phyloP scores from a whole-genome alignment of 495 filamentous ascomycete species.

The Penicillium robsamsonii region DNA sequence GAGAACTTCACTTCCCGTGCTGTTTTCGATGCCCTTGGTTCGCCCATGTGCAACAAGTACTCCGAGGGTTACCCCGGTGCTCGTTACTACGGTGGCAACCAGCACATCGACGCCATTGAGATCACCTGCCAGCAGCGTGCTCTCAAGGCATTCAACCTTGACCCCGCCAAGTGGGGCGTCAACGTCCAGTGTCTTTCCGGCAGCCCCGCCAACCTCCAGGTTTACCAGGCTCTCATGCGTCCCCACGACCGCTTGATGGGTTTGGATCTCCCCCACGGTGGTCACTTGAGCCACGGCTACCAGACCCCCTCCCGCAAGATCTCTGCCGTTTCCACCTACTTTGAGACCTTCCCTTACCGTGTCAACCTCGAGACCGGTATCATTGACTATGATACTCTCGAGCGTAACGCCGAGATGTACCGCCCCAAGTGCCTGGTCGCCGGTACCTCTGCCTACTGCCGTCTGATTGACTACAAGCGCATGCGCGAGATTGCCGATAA shows the following conservation, averaged over 20 bases:
- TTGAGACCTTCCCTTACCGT: conserved; percentile 91
- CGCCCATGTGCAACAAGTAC: conserved; percentile 99
- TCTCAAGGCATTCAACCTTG: conserved; percentile 85
- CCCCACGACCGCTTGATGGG: conserved; percentile 97
- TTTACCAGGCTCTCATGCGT: conserved; percentile 98
- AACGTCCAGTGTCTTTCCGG: conserved; percentile 96
- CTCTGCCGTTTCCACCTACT: conserved; percentile 90
- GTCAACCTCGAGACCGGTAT: conserved; percentile 89
- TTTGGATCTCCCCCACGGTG: conserved; percentile 94
- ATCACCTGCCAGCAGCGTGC: conserved; percentile 94
- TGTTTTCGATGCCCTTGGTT: conserved; percentile 92
- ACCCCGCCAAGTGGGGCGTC: conserved; percentile 92
- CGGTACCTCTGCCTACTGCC: conserved; percentile 98
- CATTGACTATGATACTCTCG: conserved; percentile 93
- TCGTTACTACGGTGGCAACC: conserved; percentile 98
- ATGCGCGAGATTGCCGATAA: conserved; percentile 97
- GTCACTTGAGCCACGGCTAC: conserved; percentile 97
- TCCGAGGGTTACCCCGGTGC: conserved; percentile 98
- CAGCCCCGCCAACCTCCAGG: conserved; percentile 90
- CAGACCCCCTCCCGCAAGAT: conserved; percentile 92
- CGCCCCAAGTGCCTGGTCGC: conserved; percentile 94
- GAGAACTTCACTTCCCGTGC: conserved; percentile 99
- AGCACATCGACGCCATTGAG: conserved; percentile 97
- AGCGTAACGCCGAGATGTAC: conserved; percentile 91
- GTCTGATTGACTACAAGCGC: conserved; percentile 92